Evolutionary conservation across 2,329 filamentous ascomycete genomes (phyloP).

Genomic region (Leptosphaerulina australis): DNA sequence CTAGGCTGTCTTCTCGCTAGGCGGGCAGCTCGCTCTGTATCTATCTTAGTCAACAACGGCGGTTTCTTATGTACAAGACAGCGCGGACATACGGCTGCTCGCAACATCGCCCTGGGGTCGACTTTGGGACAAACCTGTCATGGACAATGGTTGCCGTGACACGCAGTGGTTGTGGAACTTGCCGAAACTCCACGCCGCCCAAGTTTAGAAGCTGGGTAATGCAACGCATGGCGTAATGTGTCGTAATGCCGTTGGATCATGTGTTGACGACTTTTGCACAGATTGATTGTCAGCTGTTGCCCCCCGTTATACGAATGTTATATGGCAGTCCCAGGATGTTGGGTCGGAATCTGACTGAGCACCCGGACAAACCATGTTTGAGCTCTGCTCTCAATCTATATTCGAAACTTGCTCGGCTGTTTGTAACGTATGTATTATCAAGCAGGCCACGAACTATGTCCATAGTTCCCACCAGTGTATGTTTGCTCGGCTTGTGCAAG

Average conservation of each 20-base stretch:
- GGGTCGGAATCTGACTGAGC: neutral
- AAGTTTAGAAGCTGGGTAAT: constrained; percentile 10
- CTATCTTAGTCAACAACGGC: neutral
- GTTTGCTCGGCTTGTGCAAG: constrained; percentile 20
- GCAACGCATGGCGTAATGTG: neutral
- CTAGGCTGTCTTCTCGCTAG: too few relatives aligned
- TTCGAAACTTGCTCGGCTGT: too few relatives aligned
- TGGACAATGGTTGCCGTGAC: neutral
- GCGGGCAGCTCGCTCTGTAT: neutral
- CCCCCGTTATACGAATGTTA: neutral
- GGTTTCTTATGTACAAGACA: neutral
- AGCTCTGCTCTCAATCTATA: too few relatives aligned
- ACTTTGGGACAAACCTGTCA: neutral
- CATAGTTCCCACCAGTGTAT: constrained; percentile 26
- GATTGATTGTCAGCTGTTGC: constrained; percentile 7
- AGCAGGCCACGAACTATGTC: constrained; percentile 19
- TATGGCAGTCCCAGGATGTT: neutral
- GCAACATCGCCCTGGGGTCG: neutral
- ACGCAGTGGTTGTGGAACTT: constrained; percentile 3
- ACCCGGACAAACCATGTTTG: too few relatives aligned
- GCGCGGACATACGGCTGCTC: neutral
- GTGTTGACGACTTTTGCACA: neutral
- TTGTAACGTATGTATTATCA: constrained; percentile 29
- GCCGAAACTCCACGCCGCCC: constrained; percentile 1
- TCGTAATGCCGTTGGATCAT: neutral